phyloP scores from a whole-genome alignment of 768 basidiomycete genomes.

The Boletus eberwhitei region DNA sequence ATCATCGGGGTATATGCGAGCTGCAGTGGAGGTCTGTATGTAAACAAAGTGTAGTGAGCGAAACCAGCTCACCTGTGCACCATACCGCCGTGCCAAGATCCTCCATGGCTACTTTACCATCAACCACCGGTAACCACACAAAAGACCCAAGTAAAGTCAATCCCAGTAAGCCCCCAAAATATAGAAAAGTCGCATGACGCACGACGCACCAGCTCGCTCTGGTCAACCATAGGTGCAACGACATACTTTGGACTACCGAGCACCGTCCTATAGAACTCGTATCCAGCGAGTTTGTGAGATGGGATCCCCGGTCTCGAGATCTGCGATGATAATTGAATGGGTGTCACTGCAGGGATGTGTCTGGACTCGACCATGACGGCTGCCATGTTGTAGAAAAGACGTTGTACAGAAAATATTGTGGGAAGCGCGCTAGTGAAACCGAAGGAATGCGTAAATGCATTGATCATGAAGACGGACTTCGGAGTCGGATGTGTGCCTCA shows the following conservation, averaged over 20 bases:
- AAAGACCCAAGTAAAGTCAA: neutral
- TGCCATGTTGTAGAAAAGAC: conserved; percentile 5
- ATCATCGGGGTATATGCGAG: conserved; percentile 99
- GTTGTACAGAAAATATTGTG: neutral
- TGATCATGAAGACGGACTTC: neutral
- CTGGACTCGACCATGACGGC: neutral
- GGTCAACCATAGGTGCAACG: conserved; percentile 98
- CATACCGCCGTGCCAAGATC: conserved; percentile 75
- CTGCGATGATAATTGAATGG: neutral
- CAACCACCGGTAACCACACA: neutral
- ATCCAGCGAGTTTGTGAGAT: conserved; percentile 57
- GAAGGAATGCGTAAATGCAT: conserved; percentile 3
- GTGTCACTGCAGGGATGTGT: neutral
- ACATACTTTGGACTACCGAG: conserved; percentile 85
- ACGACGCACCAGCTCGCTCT: conserved; percentile 83
- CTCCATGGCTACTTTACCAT: conserved; percentile 76
- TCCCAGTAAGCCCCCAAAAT: neutral
- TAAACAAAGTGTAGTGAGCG: neutral
- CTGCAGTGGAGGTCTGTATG: conserved; percentile 33
- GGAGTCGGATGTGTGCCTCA: neutral
- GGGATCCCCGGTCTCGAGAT: neutral
- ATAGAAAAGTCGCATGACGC: neutral
- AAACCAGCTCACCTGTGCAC: conserved; percentile 56
- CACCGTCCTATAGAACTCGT: conserved; percentile 77
- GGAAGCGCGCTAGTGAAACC: neutral